Evolutionary conservation across 768 basidiomycete species (phyloP).

Genomic region (Sarcodon aspratus): DNA sequence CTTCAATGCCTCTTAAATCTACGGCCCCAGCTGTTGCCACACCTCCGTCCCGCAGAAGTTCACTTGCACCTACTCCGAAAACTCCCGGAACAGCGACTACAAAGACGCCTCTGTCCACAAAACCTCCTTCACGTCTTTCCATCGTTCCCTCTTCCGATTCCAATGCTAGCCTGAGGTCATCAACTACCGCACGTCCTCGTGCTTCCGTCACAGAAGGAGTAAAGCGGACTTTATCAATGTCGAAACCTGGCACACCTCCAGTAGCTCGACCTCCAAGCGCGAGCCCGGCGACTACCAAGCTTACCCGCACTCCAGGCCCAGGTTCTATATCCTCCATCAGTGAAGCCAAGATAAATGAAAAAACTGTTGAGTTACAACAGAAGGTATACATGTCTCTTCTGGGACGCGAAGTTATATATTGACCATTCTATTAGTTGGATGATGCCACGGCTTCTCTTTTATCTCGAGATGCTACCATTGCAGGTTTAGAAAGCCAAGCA

Average conservation of each 20-base stretch:
- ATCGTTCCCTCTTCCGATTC: slow-evolving; percentile 10
- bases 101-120: slow-evolving; percentile 7
- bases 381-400: slow-evolving; percentile 31
- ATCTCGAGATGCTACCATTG: slow-evolving; percentile 37
- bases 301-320: slow-evolving; percentile 33
- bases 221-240: slow-evolving; percentile 37
- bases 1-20: slow-evolving; percentile 7
- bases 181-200: slow-evolving; percentile 35
- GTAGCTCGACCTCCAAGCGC: slow-evolving; percentile 20
- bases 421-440: slow-evolving; percentile 34
- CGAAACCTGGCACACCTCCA: slow-evolving; percentile 15
- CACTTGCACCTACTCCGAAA: slow-evolving; percentile 1
- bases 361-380: slow-evolving; percentile 37
- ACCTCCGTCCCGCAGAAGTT: slow-evolving; percentile 2
- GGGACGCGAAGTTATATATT: not conserved
- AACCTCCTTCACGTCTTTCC: slow-evolving; percentile 9
- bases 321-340: slow-evolving; percentile 66
- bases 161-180: slow-evolving; percentile 5
- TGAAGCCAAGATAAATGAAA: slow-evolving; percentile 47
- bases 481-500: slow-evolving; percentile 42
- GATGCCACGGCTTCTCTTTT: slow-evolving; percentile 43
- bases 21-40: slow-evolving; percentile 5
- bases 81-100: slow-evolving; percentile 17
- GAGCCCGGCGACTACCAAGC: slow-evolving; percentile 21
- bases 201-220: slow-evolving; percentile 58